A percentile compares a stretch with the other conserved stretches of the same genome.
phyloP scores from a whole-genome alignment of 179 eudicot species.

The Gypsophila paniculata region DNA sequence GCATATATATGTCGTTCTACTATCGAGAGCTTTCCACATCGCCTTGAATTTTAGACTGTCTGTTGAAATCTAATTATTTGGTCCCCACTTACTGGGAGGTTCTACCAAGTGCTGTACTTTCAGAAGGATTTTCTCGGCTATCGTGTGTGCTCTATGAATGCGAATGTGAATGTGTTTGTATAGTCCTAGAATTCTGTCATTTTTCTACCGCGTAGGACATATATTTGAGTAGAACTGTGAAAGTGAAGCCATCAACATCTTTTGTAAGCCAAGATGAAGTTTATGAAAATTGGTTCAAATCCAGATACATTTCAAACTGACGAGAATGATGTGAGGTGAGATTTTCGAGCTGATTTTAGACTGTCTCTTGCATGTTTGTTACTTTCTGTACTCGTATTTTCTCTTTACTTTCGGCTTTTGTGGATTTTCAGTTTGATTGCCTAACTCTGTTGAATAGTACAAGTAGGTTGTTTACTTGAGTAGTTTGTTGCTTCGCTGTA shows the following conservation, averaged over 20 bases:
- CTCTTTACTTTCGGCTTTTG: background rate
- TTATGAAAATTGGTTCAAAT: constrained; percentile 97
- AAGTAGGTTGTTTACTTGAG: too few species aligned
- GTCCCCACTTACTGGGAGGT: constrained; percentile 44
- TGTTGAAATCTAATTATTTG: too few species aligned
- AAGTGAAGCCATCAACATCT: constrained; percentile 27
- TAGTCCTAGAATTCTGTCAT: constrained; percentile 31
- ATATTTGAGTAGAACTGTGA: constrained; percentile 16
- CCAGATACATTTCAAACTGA: constrained; percentile 76
- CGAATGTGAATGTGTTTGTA: constrained; percentile 32
- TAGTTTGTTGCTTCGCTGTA: background rate
- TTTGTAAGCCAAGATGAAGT: constrained; percentile 63
- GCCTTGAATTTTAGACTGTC: constrained; percentile 36
- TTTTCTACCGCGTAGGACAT: constrained; percentile 31
- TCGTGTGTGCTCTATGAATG: constrained; percentile 31
- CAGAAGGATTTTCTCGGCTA: constrained; percentile 31
- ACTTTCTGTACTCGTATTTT: background rate
- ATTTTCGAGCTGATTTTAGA: constrained; percentile 21
- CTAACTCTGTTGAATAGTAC: background rate
- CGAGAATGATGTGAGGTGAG: constrained; percentile 65
- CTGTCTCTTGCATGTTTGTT: constrained; percentile 1
- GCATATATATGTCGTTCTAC: constrained; percentile 35
- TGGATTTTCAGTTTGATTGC: background rate
- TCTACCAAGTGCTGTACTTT: constrained; percentile 28
- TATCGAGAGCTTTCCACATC: constrained; percentile 38